A percentile compares a stretch with the other conserved stretches of the same genome.
Conservation (phyloP, 2,329 filamentous ascomycete species). For the Fusarium sp. region DNA sequence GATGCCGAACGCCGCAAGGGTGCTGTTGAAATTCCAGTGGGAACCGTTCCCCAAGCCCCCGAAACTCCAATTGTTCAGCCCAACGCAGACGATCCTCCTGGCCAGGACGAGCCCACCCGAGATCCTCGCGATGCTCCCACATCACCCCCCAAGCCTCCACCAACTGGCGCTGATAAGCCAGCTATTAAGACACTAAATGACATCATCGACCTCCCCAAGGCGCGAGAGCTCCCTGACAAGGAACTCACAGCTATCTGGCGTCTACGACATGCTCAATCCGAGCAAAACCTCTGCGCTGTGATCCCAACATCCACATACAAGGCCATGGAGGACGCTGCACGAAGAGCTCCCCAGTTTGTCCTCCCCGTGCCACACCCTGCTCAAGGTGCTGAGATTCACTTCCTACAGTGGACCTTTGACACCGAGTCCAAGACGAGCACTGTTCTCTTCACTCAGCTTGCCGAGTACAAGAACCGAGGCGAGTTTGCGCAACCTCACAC, state of each 20-base stretch:
- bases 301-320: conserved; percentile 81
- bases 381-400: conserved; percentile 90
- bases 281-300: conserved; percentile 83
- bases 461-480: conserved; percentile 90
- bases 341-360: conserved; percentile 86
- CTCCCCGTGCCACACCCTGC: conserved; percentile 80
- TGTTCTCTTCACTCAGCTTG: conserved; percentile 93
- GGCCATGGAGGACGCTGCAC: conserved; percentile 77
- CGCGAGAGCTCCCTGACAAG: conserved; percentile 75
- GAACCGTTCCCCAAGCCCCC: conserved; percentile 53
- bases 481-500: conserved; percentile 94
- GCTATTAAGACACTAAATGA: conserved; percentile 62
- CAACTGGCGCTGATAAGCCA: conserved; percentile 45
- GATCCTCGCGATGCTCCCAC: conserved; percentile 24
- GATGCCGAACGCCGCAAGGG: conserved; percentile 75
- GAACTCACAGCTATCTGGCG: conserved; percentile 94
- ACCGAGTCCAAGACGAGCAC: conserved; percentile 71
- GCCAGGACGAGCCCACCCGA: conserved; percentile 29
- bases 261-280: conserved; percentile 80
- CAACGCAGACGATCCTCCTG: conserved; percentile 51
- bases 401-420: conserved; percentile 96
- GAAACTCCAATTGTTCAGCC: conserved; percentile 54
- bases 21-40: conserved; percentile 59
- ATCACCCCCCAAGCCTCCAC: conserved; percentile 24
- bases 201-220: conserved; percentile 83